A percentile compares a stretch with the other conserved stretches of the same genome.
These are phyloP conservation scores for Clitopilus passeckerianus DNA, from an alignment of 768 basidiomycete species.

Conservation along the genomic window DNA sequence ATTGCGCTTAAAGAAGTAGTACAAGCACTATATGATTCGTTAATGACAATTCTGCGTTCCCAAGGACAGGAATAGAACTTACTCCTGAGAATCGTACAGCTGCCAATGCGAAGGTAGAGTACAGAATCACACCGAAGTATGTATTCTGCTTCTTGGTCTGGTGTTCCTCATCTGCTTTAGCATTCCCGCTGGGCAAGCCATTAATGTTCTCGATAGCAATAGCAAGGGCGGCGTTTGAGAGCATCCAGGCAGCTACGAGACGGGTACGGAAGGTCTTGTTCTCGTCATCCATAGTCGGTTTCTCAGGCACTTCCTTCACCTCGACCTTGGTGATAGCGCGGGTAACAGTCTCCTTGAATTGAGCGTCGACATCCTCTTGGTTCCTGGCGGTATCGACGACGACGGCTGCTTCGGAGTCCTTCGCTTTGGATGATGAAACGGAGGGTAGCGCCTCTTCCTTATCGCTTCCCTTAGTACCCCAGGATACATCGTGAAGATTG, in stretches of 20 bases:
- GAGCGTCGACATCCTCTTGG: constrained; percentile 85
- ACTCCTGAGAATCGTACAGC: constrained; percentile 74
- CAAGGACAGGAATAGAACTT: constrained; percentile 22
- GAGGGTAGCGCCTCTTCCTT: constrained; percentile 91
- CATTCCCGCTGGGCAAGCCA: constrained; percentile 41
- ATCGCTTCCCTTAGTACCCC: constrained; percentile 95
- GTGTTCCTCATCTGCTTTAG: constrained; percentile 31
- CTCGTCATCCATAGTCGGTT: constrained; percentile 82
- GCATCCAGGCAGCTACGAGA: constrained; percentile 80
- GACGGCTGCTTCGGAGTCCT: constrained; percentile 68
- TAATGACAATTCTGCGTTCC: background rate
- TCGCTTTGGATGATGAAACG: constrained; percentile 77
- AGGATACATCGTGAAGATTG: constrained; percentile 90
- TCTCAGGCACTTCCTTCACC: constrained; percentile 61
- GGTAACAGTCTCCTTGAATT: constrained; percentile 89
- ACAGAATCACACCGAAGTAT: constrained; percentile 78
- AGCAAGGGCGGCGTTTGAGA: constrained; percentile 61
- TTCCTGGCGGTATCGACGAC: constrained; percentile 82
- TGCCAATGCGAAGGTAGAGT: constrained; percentile 72
- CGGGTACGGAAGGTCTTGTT: constrained; percentile 94
- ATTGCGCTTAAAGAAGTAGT: constrained; percentile 79
- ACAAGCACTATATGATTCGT: constrained; percentile 56
- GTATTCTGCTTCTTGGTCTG: constrained; percentile 39
- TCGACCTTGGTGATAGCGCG: constrained; percentile 78
- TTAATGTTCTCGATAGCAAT: constrained; percentile 75